These are phyloP conservation scores for Fusarium kyushuense DNA, from an alignment of 2,329 filamentous ascomycete species.

Conservation along the genomic window DNA sequence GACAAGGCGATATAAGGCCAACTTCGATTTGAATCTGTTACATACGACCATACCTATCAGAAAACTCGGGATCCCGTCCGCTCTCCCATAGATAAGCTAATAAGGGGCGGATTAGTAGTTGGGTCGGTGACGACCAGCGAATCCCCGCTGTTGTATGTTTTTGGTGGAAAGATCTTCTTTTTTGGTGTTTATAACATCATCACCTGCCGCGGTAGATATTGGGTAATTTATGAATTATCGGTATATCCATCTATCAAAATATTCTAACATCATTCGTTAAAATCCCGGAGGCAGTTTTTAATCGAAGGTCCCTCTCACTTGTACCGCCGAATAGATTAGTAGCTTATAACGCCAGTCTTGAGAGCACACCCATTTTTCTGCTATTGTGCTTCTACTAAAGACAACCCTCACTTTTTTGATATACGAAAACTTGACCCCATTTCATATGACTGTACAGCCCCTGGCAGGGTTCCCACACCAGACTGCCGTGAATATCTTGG, in stretches of 20 bases:
- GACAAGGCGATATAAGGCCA: neutral
- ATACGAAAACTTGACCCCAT: slow-evolving; percentile 29
- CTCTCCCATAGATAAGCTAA: too few species aligned
- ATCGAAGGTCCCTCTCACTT: neutral
- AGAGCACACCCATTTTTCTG: neutral
- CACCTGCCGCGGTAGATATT: too few species aligned
- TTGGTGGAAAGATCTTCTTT: too few species aligned
- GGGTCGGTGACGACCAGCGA: too few species aligned
- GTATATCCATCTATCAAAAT: neutral
- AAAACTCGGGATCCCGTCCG: neutral
- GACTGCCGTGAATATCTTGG: slow-evolving; percentile 34
- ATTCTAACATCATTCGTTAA: neutral
- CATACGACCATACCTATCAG: neutral
- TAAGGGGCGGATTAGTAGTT: too few species aligned
- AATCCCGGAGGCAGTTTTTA: neutral
- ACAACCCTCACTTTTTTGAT: neutral
- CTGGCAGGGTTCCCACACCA: slow-evolving; percentile 50
- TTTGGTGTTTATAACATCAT: too few species aligned
- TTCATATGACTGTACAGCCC: slow-evolving; percentile 53
- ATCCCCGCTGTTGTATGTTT: too few species aligned
- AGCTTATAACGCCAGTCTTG: neutral
- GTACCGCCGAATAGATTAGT: neutral
- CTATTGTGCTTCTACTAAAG: too few species aligned
- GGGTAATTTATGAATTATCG: neutral
- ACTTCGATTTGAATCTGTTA: neutral